Percentiles rank a stretch among this genome's conserved stretches.
Conservation (phyloP, 169 alveolate genomes). For the Plasmodium cynomolgi region DNA sequence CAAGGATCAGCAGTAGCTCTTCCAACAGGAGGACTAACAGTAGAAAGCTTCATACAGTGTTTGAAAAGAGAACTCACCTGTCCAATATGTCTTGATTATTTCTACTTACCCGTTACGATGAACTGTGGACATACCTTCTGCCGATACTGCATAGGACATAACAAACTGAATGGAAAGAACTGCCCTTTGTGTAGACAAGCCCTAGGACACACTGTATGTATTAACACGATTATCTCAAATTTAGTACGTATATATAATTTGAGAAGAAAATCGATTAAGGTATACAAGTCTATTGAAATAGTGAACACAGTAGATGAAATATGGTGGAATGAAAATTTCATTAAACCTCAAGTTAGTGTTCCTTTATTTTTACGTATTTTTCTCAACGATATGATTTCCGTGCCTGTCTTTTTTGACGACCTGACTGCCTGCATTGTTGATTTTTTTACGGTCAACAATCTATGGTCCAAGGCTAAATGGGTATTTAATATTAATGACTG, state of each 20-base stretch:
- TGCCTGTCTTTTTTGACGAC: conserved; percentile 87
- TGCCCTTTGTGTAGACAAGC: conserved; percentile 92
- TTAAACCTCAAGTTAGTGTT: conserved; percentile 83
- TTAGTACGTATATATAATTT: conserved; percentile 82
- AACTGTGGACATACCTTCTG: conserved; percentile 93
- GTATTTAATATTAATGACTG: conserved; percentile 83
- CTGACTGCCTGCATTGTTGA: conserved; percentile 83
- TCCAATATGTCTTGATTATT: conserved; percentile 90
- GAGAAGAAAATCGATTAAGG: conserved; percentile 71
- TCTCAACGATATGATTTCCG: conserved; percentile 80
- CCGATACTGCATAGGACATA: conserved; percentile 90
- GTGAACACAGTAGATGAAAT: conserved; percentile 77
- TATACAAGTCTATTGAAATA: conserved; percentile 45
- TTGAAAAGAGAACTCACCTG: conserved; percentile 88
- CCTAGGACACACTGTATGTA: conserved; percentile 83
- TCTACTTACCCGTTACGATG: conserved; percentile 90
- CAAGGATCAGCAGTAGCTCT: neutral
- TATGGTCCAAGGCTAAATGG: conserved; percentile 85
- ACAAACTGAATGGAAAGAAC: conserved; percentile 80
- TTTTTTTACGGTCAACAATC: conserved; percentile 74
- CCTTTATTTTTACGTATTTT: conserved; percentile 82
- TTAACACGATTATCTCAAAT: conserved; percentile 88
- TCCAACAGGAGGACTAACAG: neutral
- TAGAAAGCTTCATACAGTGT: conserved; percentile 22
- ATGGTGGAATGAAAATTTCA: conserved; percentile 87